Evolutionary conservation across 257 asterid species (phyloP).

Genomic region (Euphrasia confusa): DNA sequence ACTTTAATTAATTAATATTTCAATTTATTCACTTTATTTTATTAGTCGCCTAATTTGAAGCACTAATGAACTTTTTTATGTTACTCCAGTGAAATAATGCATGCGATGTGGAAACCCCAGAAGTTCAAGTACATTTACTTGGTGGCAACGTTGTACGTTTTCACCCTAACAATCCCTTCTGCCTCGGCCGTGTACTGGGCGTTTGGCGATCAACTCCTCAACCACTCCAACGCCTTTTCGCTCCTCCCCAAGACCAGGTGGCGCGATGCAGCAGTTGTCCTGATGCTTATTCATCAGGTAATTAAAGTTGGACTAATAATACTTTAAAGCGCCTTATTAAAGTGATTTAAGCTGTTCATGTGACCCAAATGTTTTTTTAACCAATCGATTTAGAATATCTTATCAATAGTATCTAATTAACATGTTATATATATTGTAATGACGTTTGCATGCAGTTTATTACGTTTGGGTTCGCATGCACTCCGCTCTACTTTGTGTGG

Average conservation of each 20-base stretch:
- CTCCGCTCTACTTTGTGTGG: slow-evolving; percentile 94
- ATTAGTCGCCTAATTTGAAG: not conserved
- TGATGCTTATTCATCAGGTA: slow-evolving; percentile 1
- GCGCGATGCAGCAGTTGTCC: slow-evolving; percentile 83
- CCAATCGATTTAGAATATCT: no score
- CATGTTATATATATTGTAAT: no score
- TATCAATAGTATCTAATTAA: no score
- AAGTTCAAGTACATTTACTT: slow-evolving; percentile 90
- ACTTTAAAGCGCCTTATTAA: no score
- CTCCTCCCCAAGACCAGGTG: slow-evolving; percentile 63
- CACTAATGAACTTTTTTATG: not conserved
- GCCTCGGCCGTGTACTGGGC: slow-evolving; percentile 96
- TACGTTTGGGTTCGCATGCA: slow-evolving; percentile 91
- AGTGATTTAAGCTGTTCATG: no score
- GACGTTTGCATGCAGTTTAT: no score
- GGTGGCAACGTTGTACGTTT: slow-evolving; percentile 75
- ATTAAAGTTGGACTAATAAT: no score
- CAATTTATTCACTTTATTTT: no score
- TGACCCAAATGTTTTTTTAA: no score
- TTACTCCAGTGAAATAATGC: not conserved
- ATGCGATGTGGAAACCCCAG: slow-evolving; percentile 58
- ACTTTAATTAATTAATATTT: no score
- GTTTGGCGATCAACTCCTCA: slow-evolving; percentile 74
- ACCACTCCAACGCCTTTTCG: slow-evolving; percentile 81
- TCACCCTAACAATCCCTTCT: slow-evolving; percentile 85